Conservation (phyloP, 768 basidiomycete species). For the Chalciporus chontae region DNA sequence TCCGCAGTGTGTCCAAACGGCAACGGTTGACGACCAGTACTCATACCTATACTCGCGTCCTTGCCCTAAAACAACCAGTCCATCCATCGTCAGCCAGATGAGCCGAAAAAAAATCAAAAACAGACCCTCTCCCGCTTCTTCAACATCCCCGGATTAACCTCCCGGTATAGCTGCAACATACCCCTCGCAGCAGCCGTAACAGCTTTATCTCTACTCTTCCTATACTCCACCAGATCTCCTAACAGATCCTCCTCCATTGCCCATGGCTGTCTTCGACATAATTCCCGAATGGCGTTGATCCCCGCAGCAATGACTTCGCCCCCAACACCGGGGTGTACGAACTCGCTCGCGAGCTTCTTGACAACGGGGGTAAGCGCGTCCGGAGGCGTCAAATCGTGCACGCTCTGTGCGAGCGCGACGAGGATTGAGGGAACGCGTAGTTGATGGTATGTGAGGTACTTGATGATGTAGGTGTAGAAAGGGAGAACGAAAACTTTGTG, state of each 20-base stretch:
- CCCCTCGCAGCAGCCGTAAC: constrained; percentile 89
- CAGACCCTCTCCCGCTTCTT: constrained; percentile 82
- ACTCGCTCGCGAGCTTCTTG: constrained; percentile 89
- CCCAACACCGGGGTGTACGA: constrained; percentile 95
- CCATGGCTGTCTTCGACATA: constrained; percentile 95
- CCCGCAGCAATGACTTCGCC: constrained; percentile 95
- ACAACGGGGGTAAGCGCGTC: constrained; percentile 88
- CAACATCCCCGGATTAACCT: constrained; percentile 91
- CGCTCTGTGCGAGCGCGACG: constrained; percentile 89
- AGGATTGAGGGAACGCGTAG: constrained; percentile 91
- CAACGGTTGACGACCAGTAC: constrained; percentile 59
- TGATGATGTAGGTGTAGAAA: constrained; percentile 95
- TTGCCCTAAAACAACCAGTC: constrained; percentile 62
- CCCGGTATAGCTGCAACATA: constrained; percentile 86
- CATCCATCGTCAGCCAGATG: background rate
- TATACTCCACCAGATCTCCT: constrained; percentile 89
- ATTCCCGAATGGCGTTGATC: constrained; percentile 91
- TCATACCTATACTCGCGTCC: constrained; percentile 76
- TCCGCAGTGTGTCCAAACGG: constrained; percentile 80
- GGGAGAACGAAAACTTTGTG: constrained; percentile 92
- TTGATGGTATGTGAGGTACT: constrained; percentile 90
- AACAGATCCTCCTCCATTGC: constrained; percentile 94
- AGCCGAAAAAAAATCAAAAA: constrained; percentile 1
- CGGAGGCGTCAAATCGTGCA: constrained; percentile 93
- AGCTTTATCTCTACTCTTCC: constrained; percentile 92